These are phyloP conservation scores for Nicotiana sylvestris DNA, from an alignment of 257 asterid genomes.

Conservation along the genomic window DNA sequence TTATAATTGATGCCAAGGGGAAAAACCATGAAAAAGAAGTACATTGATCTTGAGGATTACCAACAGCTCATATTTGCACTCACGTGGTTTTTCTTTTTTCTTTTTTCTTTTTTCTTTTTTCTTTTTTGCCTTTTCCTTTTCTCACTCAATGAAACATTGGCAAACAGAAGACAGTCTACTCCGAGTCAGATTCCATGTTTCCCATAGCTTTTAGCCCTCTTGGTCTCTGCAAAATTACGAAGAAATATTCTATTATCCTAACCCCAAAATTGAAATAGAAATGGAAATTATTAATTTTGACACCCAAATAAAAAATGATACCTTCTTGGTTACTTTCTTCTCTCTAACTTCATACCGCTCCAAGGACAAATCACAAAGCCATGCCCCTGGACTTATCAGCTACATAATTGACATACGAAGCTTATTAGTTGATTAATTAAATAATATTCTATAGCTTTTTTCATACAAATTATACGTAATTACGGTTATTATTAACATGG, in stretches of 20 bases:
- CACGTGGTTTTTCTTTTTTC: neutral
- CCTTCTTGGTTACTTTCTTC: constrained; percentile 53
- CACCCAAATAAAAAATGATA: neutral
- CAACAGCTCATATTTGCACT: neutral
- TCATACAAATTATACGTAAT: neutral
- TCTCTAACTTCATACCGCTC: constrained; percentile 51
- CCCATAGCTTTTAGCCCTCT: constrained; percentile 57
- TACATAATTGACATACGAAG: constrained; percentile 1
- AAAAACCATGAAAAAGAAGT: neutral
- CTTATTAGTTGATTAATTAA: neutral
- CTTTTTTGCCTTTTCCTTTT: neutral
- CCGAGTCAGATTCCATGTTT: constrained; percentile 48
- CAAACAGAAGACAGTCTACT: constrained; percentile 13
- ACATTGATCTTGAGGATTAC: neutral
- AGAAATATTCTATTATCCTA: neutral
- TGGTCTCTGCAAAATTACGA: constrained; percentile 34
- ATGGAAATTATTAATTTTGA: neutral
- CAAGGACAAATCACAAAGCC: constrained; percentile 45
- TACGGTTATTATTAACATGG: too few relatives aligned
- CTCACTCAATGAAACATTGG: neutral
- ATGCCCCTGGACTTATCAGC: constrained; percentile 47
- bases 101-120: neutral
- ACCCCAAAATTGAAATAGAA: neutral
- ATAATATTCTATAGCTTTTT: neutral
- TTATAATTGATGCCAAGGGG: neutral